Conservation (phyloP, 176 grass and related monocot genomes). For the Phoenix dactylifera region DNA sequence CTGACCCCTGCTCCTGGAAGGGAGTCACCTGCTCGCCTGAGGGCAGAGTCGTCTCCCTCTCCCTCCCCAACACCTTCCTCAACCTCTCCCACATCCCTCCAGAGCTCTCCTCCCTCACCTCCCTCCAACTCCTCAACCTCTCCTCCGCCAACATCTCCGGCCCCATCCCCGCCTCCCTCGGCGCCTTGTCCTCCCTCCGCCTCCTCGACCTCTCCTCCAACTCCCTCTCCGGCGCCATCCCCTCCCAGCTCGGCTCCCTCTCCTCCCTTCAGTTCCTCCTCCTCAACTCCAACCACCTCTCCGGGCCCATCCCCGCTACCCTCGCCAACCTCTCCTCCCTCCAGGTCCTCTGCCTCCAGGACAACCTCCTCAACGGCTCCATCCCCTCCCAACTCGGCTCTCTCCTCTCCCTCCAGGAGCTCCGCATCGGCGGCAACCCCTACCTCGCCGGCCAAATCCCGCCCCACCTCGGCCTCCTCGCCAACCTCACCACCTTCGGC, state of each 20-base stretch:
- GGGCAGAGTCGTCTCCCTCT: constrained; percentile 74
- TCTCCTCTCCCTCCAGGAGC: constrained; percentile 68
- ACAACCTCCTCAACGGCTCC: constrained; percentile 82
- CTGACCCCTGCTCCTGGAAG: constrained; percentile 78
- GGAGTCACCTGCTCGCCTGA: constrained; percentile 87
- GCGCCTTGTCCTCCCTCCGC: constrained; percentile 45
- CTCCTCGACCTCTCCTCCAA: constrained; percentile 90
- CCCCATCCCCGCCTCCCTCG: constrained; percentile 36
- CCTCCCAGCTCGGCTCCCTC: constrained; percentile 38
- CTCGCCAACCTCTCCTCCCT: constrained; percentile 64
- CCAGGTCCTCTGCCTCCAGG: constrained; percentile 90
- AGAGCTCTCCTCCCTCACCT: constrained; percentile 48
- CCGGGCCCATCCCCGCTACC: constrained; percentile 46
- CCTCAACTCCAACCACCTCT: constrained; percentile 80
- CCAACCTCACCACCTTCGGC: constrained; percentile 92
- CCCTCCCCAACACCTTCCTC: constrained; percentile 83
- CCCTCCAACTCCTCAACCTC: constrained; percentile 88
- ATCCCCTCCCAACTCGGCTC: constrained; percentile 71
- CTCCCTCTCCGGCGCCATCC: constrained; percentile 57
- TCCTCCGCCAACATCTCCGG: constrained; percentile 87
- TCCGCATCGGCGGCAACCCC: constrained; percentile 77
- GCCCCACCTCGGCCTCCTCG: constrained; percentile 45
- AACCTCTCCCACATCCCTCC: constrained; percentile 70
- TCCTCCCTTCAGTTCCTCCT: constrained; percentile 71
- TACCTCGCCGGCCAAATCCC: constrained; percentile 54